Base-by-base conservation (phyloP, 306 rosid species). In the Quercus bicolor region DNA sequence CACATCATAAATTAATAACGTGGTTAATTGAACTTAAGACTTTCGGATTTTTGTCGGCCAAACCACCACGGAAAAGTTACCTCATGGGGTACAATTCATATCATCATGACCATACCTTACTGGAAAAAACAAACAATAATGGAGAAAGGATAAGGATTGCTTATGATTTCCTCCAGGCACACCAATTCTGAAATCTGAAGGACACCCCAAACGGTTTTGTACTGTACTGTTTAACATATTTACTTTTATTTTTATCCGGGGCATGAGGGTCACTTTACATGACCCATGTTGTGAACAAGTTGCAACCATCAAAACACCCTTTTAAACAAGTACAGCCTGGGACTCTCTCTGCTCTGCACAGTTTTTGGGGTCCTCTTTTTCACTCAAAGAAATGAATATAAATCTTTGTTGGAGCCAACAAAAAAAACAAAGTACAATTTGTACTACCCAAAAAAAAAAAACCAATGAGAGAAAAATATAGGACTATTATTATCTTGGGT, bases 341-440 rank as follows among this genome's bases (percentile, higher is more conserved):
- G 73, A n/a, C 18, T 24, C 53, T 56, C 11, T 40, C 45, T 8
- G 12, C 12, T 18, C 61, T 29, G 8, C 52, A 68, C 20, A 1
- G 28, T 23, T 55, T 40, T 40, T 40, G 12, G 52, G 68, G 16
- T 20, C 53, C 54, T 75, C 43, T 61, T 56, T 24, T 7, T 19
- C 34, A 14, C 60, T 9, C 0, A 40, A 74, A 33, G 24, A 51
- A 79, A 76, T n/a, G 52, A 48, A 62, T 34, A 23, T 52, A 71
- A 57, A 71, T 72, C 66, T 84, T 72, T 60, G 77, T 59, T 75
- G 85, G 78, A 60, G 80, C 56, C 73, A 31, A 31, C 53, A 2
- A 2, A 19, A 23, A 26, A n/a, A 40, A 40, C 45, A 75, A 56
- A 40, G 68, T 69, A 48, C 34, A 62, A 45, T 2, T 9, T 9